These are phyloP conservation scores for Lentinus polychrous DNA, from an alignment of 1,284 basidiomycete genomes.

Conservation along the genomic window DNA sequence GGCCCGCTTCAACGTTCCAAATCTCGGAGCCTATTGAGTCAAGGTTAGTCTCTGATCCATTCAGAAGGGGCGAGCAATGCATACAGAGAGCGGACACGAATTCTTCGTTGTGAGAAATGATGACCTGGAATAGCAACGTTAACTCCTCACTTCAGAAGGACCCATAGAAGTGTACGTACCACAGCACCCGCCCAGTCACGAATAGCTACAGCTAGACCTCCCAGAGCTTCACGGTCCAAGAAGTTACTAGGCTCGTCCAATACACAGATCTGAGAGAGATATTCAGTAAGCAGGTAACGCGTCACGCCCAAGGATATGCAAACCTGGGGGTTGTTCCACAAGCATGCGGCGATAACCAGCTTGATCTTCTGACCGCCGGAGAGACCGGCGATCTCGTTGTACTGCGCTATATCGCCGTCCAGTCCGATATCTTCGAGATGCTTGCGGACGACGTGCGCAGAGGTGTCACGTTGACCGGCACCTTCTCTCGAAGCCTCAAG, in stretches of 20 bases:
- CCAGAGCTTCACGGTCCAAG: slow-evolving; percentile 84
- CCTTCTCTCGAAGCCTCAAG: slow-evolving; percentile 93
- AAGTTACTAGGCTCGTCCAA: slow-evolving; percentile 97
- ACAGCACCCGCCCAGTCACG: slow-evolving; percentile 96
- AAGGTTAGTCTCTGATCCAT: slow-evolving; percentile 8
- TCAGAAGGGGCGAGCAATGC: slow-evolving; percentile 17
- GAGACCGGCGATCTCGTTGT: slow-evolving; percentile 90
- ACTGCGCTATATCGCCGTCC: slow-evolving; percentile 95
- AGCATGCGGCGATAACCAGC: slow-evolving; percentile 88
- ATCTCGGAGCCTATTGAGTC: slow-evolving; percentile 64
- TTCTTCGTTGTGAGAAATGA: slow-evolving; percentile 95
- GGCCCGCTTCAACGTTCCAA: slow-evolving; percentile 76
- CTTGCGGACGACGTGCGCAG: slow-evolving; percentile 75
- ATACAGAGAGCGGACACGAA: slow-evolving; percentile 84
- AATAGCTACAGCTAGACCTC: slow-evolving; percentile 94
- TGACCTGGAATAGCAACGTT: slow-evolving; percentile 48
- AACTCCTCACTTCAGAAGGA: slow-evolving; percentile 13
- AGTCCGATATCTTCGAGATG: slow-evolving; percentile 93
- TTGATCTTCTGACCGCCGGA: slow-evolving; percentile 97
- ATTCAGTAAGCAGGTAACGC: neutral
- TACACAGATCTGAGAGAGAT: slow-evolving; percentile 50
- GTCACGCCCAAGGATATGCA: slow-evolving; percentile 9
- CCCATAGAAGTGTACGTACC: slow-evolving; percentile 35
- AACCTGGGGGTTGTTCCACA: slow-evolving; percentile 94
- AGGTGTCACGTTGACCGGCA: slow-evolving; percentile 82